phyloP scores from a whole-genome alignment of 1,139 yeast genomes.

The Pneumocystis jirovecii region DNA sequence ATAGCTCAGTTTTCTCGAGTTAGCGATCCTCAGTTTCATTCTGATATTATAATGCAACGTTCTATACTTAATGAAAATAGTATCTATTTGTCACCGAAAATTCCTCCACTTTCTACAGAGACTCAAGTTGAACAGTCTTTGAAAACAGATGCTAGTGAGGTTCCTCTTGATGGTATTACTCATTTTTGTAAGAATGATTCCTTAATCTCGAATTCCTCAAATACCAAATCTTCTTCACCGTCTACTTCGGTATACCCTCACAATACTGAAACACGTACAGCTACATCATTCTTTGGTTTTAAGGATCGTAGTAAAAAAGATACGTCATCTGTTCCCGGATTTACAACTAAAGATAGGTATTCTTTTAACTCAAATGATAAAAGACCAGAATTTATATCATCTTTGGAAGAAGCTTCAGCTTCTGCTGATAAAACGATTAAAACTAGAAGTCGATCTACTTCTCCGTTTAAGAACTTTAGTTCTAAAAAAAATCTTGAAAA shows the following conservation, averaged over 20 bases:
- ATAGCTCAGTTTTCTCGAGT: slow-evolving; percentile 14
- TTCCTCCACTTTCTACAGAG: not conserved
- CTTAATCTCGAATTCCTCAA: slow-evolving; percentile 1
- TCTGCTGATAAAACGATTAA: not conserved
- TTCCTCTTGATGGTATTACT: slow-evolving; percentile 12
- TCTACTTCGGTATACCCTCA: slow-evolving; percentile 7
- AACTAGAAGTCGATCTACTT: not conserved
- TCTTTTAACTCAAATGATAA: not conserved
- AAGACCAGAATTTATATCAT: not conserved
- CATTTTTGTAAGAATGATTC: slow-evolving; percentile 10
- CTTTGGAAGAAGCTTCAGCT: not conserved
- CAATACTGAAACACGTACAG: not conserved
- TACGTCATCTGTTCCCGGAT: not conserved
- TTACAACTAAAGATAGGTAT: not conserved
- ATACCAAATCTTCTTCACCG: not conserved
- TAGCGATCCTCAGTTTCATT: slow-evolving; percentile 13
- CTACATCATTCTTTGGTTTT: not conserved
- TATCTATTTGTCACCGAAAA: not conserved
- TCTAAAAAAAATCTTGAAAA: not conserved
- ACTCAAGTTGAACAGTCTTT: not conserved
- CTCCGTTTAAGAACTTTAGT: not conserved
- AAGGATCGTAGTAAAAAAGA: not conserved
- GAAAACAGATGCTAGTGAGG: slow-evolving; percentile 2
- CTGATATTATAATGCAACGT: slow-evolving; percentile 6
- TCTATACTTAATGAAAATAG: not conserved